These are phyloP conservation scores for Halophytophthora polymorphica DNA, from an alignment of 352 stramenopile genomes.

Conservation along the genomic window DNA sequence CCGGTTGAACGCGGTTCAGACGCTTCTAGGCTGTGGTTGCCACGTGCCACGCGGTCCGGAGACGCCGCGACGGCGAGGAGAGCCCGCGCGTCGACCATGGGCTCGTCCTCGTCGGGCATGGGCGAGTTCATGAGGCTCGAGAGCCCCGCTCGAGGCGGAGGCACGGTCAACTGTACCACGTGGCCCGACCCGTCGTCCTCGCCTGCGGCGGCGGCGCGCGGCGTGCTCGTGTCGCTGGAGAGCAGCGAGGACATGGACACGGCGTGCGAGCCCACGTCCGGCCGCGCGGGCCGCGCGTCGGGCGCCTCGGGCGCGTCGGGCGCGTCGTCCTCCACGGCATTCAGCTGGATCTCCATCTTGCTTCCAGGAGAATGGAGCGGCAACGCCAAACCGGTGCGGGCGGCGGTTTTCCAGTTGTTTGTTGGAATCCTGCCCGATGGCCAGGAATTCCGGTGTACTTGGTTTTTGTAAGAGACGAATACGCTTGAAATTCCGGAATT, in stretches of 20 bases:
- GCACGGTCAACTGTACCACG: not conserved
- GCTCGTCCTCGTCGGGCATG: constrained; percentile 28
- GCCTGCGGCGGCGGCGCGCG: constrained; percentile 1
- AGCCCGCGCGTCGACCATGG: constrained; percentile 10
- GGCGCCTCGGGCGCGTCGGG: constrained; percentile 6
- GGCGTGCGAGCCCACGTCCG: constrained; percentile 11
- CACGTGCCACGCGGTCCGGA: not conserved
- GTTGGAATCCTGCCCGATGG: too few species aligned
- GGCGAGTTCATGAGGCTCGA: constrained; percentile 71
- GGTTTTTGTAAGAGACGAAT: too few species aligned
- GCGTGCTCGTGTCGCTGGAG: constrained; percentile 26
- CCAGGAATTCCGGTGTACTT: too few species aligned
- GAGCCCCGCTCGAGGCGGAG: constrained; percentile 22
- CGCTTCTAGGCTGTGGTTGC: constrained; percentile 9
- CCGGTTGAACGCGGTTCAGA: constrained; percentile 4
- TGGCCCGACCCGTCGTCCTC: constrained; percentile 3
- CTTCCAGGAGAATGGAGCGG: too few species aligned
- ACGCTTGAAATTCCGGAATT: too few species aligned
- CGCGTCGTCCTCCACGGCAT: constrained; percentile 33
- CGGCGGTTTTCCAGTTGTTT: too few species aligned
- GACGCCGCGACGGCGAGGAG: not conserved
- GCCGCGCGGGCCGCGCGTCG: not conserved
- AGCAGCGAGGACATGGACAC: constrained; percentile 45
- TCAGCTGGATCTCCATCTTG: constrained; percentile 59
- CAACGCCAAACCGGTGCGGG: too few species aligned